Conservation (phyloP, 1,284 basidiomycete genomes). For the Megacollybia platyphylla region DNA sequence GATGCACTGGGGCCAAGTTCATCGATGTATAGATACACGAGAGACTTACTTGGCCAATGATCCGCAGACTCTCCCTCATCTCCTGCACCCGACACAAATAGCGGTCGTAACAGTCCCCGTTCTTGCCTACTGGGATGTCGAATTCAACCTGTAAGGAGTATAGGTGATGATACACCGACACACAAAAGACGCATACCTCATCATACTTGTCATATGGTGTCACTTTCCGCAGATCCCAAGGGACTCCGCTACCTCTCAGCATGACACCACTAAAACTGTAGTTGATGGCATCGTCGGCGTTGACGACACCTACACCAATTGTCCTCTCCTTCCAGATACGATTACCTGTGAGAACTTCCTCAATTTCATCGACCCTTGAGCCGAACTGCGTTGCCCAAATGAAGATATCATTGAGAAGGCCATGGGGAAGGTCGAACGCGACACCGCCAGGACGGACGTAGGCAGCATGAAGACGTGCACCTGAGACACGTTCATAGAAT, state of each 20-base stretch:
- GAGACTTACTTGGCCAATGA: constrained; percentile 61
- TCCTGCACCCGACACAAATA: constrained; percentile 98
- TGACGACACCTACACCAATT: constrained; percentile 83
- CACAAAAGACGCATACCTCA: constrained; percentile 36
- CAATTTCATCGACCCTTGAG: constrained; percentile 89
- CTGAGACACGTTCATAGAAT: constrained; percentile 98
- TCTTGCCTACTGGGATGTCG: constrained; percentile 90
- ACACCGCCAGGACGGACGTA: constrained; percentile 98
- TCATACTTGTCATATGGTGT: constrained; percentile 96
- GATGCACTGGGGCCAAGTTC: constrained; percentile 48
- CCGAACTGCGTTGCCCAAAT: constrained; percentile 96
- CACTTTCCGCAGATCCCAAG: constrained; percentile 92
- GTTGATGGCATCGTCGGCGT: constrained; percentile 85
- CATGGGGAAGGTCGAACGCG: constrained; percentile 94
- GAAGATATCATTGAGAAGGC: constrained; percentile 93
- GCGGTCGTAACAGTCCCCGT: constrained; percentile 94
- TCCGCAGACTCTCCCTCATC: constrained; percentile 89
- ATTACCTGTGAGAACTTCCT: constrained; percentile 96
- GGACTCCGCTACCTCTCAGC: constrained; percentile 79
- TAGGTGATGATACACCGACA: neutral
- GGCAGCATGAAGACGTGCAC: constrained; percentile 94
- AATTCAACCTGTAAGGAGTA: constrained; percentile 68
- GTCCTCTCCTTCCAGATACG: constrained; percentile 93
- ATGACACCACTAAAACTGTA: constrained; percentile 97
- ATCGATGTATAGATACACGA: constrained; percentile 4